Base-by-base conservation (phyloP, 345 rosid species). In the Limnanthes douglasii region DNA sequence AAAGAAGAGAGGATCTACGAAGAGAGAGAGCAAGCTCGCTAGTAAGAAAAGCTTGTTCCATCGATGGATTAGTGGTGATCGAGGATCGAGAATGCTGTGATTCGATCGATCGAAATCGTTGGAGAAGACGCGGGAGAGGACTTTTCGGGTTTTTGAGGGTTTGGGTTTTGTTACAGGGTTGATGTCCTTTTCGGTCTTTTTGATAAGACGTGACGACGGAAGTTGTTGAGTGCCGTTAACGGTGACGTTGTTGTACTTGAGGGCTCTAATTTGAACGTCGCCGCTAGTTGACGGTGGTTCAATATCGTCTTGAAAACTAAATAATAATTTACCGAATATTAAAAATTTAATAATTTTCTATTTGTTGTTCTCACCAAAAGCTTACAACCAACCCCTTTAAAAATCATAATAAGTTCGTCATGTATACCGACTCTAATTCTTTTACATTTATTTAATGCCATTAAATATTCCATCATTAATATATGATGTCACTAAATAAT, bases 1-100 rank as follows among this genome's bases (percentile, higher is more conserved):
- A 41, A 85, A 74, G 51, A 85, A 85, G 1, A 85, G 54, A 48
- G 96, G 93, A 34, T 85, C 96, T 1, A 80, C 83, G 21, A 76
- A 85, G 50, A 85, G 35, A 19, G 96, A 85, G 44, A 80, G 61
- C 41, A 85, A 43, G 47, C 83, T 69, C 21, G 90, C 69, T 43
- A 80, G 50, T 43, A 77, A 59, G 24, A 85, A 77, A 37, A 85
- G 61, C 57, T 68, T 80, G 58, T 72, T 69, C 93, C 96, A 85
- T 53, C 65, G 51, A 5, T 62, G 59, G 45, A 74, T 60, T 2
- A 52, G 27, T 17, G 60, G 66, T 32, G 86, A 86, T 25, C 83
- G 64, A 58, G 96, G 94, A 66, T 85, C 90, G 46, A 80, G 56
- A 41, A 80, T 72, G 61, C 48, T 73, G 46, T 17, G 59, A 61